Evolutionary conservation across 805 yeast species (phyloP).

Genomic region (Metahyphopichia silvanorum): DNA sequence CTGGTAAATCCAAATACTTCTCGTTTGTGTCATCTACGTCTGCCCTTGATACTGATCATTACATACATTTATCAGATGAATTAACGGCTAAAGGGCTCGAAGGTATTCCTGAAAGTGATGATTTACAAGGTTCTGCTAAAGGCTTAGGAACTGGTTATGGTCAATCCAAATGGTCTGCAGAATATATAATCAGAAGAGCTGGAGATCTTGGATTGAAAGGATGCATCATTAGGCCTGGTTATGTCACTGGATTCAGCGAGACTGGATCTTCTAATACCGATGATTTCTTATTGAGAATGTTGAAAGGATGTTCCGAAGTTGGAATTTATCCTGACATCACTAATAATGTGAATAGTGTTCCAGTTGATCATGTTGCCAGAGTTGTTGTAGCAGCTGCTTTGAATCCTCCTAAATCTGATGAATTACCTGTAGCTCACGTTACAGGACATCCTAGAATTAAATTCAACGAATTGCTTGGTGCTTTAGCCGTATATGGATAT

Average conservation of each 20-base stretch:
- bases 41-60: constrained; percentile 80
- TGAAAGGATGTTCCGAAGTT: constrained; percentile 90
- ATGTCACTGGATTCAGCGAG: constrained; percentile 79
- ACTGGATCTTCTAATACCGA: constrained; percentile 95
- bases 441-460: constrained; percentile 93
- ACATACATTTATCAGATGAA: constrained; percentile 71
- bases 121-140: constrained; percentile 70
- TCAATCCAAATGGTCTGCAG: constrained; percentile 97
- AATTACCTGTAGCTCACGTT: constrained; percentile 83
- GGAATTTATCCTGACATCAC: constrained; percentile 82
- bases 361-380: constrained; percentile 97
- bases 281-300: constrained; percentile 89
- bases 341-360: constrained; percentile 92
- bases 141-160: constrained; percentile 95
- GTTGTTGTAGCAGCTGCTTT: constrained; percentile 82
- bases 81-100: constrained; percentile 57
- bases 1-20: constrained; percentile 81
- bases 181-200: constrained; percentile 81
- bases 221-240: constrained; percentile 91
- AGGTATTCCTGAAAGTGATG: constrained; percentile 83
- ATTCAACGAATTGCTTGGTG: constrained; percentile 70
- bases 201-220: constrained; percentile 87
- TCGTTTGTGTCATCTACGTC: constrained; percentile 96
- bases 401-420: constrained; percentile 57
- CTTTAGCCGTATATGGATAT: constrained; percentile 72